These are phyloP conservation scores for Pseudomassariella vexata DNA, from an alignment of 2,329 filamentous ascomycete genomes.

Conservation along the genomic window DNA sequence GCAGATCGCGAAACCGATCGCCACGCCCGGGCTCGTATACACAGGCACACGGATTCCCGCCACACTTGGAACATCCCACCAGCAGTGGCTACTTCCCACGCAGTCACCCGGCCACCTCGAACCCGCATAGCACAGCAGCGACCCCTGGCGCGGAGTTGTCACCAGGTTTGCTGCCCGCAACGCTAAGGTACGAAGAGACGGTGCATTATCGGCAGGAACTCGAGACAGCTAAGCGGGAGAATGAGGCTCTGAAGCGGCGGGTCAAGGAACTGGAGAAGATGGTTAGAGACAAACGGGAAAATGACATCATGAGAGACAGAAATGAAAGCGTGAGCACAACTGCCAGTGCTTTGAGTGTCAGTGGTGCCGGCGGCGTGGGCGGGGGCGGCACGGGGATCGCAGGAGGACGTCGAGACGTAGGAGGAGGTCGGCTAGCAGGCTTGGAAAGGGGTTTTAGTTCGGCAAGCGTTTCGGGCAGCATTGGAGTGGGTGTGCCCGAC, in stretches of 20 bases:
- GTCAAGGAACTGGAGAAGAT: constrained; percentile 57
- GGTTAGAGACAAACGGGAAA: constrained; percentile 41
- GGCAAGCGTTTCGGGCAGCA: constrained; percentile 36
- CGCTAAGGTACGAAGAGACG: constrained; percentile 57
- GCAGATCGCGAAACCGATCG: constrained; percentile 36
- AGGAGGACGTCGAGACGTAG: constrained; percentile 33
- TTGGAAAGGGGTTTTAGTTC: constrained; percentile 41
- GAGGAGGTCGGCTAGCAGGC: constrained; percentile 25
- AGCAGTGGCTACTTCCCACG: constrained; percentile 26
- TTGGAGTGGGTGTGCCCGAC: constrained; percentile 51
- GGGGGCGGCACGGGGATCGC: constrained; percentile 37
- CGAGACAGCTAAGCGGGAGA: constrained; percentile 57
- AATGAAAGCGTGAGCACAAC: constrained; percentile 51
- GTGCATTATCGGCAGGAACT: constrained; percentile 54
- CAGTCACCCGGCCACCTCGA: constrained; percentile 28
- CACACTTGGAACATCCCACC: constrained; percentile 10
- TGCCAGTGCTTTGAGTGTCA: constrained; percentile 37
- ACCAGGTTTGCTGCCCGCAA: constrained; percentile 50
- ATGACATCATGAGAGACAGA: constrained; percentile 30
- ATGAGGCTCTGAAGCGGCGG: constrained; percentile 54
- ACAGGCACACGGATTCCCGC: constrained; percentile 38
- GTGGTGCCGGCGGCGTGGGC: constrained; percentile 22
- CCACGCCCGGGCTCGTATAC: constrained; percentile 37
- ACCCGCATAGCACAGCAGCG: constrained; percentile 30
- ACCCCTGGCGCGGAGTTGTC: constrained; percentile 42